Percentiles rank a stretch among this genome's conserved stretches.
These are phyloP conservation scores for Reutealis trisperma DNA, from an alignment of 345 rosid species.

Conservation along the genomic window DNA sequence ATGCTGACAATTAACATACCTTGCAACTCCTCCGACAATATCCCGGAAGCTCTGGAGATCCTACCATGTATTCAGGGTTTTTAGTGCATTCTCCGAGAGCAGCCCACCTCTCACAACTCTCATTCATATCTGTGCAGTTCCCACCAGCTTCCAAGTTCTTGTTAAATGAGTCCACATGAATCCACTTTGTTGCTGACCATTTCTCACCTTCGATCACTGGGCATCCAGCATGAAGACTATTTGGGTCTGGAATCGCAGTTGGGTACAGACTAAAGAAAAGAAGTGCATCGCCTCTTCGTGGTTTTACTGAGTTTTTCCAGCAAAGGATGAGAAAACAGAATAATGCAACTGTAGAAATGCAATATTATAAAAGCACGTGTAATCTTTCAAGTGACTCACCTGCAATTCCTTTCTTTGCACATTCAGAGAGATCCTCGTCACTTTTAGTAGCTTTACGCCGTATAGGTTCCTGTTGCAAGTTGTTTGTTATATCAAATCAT, in stretches of 20 bases:
- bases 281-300: constrained; percentile 80
- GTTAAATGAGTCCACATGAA: constrained; percentile 87
- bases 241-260: constrained; percentile 70
- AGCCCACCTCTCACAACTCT: constrained; percentile 90
- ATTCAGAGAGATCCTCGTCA: constrained; percentile 76
- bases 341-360: neutral
- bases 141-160: constrained; percentile 54
- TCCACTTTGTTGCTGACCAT: constrained; percentile 99
- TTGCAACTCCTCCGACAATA: constrained; percentile 86
- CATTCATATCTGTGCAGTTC: constrained; percentile 68
- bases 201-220: constrained; percentile 96
- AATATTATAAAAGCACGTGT: neutral
- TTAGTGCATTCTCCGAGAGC: constrained; percentile 87
- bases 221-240: constrained; percentile 89
- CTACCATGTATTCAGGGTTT: constrained; percentile 84
- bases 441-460: constrained; percentile 53
- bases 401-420: constrained; percentile 90
- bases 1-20: constrained; percentile 48
- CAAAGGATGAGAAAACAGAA: constrained; percentile 6
- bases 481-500: constrained; percentile 8
- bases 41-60: constrained; percentile 75
- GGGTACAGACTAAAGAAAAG: constrained; percentile 87
- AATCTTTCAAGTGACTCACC: constrained; percentile 40
- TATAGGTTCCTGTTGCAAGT: constrained; percentile 57
- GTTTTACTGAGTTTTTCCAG: constrained; percentile 60